Conservation (phyloP, 352 stramenopile species). For the Phytopythium boreale region DNA sequence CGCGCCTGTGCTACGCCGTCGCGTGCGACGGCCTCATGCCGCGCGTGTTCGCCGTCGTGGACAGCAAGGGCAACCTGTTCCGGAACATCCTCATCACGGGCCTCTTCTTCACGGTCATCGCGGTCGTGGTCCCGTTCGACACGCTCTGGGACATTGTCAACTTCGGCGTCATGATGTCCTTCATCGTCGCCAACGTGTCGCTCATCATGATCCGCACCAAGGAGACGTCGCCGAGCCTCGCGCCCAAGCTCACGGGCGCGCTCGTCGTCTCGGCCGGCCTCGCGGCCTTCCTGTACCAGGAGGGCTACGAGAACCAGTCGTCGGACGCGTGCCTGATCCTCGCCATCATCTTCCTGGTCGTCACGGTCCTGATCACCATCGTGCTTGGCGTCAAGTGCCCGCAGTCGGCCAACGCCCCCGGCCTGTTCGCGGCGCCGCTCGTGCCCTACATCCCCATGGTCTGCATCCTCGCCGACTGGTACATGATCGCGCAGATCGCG, state of each 20-base stretch:
- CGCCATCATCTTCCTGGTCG: conserved; percentile 40
- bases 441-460: conserved; percentile 42
- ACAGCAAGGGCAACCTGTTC: conserved; percentile 78
- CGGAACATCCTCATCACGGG: conserved; percentile 73
- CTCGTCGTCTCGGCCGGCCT: conserved; percentile 41
- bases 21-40: conserved; percentile 88
- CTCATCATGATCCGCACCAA: conserved; percentile 70
- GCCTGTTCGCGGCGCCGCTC: conserved; percentile 36
- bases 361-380: conserved; percentile 30
- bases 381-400: conserved; percentile 37
- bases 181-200: conserved; percentile 82
- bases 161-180: conserved; percentile 87
- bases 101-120: conserved; percentile 62
- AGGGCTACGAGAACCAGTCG: conserved; percentile 53
- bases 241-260: conserved; percentile 36
- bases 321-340: conserved; percentile 34
- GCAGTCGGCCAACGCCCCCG: conserved; percentile 24
- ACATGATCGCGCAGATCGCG: conserved; percentile 43
- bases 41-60: conserved; percentile 67
- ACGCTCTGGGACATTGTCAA: conserved; percentile 86
- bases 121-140: conserved; percentile 74
- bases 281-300: conserved; percentile 64
- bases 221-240: conserved; percentile 45
- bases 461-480: conserved; percentile 46
- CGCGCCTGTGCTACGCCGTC: conserved; percentile 84